Evolutionary conservation across 2,329 filamentous ascomycete genomes (phyloP), one percentile per base, ranked within the genome.

Genomic region (Penicillium italicum): DNA sequence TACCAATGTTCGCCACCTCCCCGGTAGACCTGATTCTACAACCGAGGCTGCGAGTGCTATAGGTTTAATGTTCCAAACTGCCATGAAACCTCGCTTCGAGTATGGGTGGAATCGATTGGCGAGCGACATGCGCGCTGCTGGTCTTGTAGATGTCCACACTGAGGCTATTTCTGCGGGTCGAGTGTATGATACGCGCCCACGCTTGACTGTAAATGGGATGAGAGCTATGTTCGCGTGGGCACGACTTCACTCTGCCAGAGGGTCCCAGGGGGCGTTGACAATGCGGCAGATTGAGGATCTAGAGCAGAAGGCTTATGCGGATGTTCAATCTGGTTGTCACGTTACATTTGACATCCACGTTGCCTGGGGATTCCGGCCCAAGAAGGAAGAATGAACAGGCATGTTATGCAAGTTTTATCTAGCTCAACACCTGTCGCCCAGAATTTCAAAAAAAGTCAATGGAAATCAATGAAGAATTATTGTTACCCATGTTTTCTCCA

Each of bases 251-350:
- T 40, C 51, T 8, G 44, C 34, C n/a, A 33, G 37, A 20, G 36
- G 36, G 3, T 33, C 36, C 2, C 20, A 28, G 2, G 43, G 36
- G 9, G 44, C 51, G 6, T 20, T 53, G 7, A 6, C 16, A 5
- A 36, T 45, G 24, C 24, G 22, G 4, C 31, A 42, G 14, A 18
- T 59, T 22, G 55, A 50, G 2, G 38, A 53, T 22, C 33, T 59
- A 16, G 55, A 59, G 30, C 37, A 20, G 2, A 34, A 34, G 36
- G 50, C 49, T 6, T 48, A 50, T 26, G 28, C 22, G 22, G 55
- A 59, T 40, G 45, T 59, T 33, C 26, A 50, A 46, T 59, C 57
- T 8, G 55, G 57, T 10, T 58, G 57, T 40, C 55, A 58, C 33
- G 38, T 54, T 8, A 54, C 49, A 8, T 58, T 44, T 41, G 55